Evolutionary conservation across 441 rosid species (phyloP), one percentile per base, ranked within the genome.

Genomic region (Pelargonium cotyledonis): DNA sequence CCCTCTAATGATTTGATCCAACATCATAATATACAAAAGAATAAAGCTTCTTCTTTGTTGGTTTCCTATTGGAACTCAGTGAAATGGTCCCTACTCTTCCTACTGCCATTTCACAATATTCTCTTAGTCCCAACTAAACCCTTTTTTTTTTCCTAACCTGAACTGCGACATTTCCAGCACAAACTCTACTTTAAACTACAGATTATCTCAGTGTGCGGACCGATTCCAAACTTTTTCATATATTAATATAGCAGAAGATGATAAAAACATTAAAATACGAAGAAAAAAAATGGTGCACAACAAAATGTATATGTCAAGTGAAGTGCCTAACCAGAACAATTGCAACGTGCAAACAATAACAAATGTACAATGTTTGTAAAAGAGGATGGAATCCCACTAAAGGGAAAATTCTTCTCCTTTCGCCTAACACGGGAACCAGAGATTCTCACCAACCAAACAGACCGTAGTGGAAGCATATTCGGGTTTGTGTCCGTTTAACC

Each of bases 341-440:
- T 19, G 69, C 71, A 69, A 78, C 72, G 66, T 75, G 73, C 57
- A 31, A 64, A 19, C 58, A 72, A 73, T 55, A 68, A 69, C n/a
- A 47, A 47, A 11, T 31, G 53, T 14, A 9, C n/a, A 47, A 47
- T 47, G 12, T 47, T 9, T 18, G 4, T 26, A 53, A 67, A 68
- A 16, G 70, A 65, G 55, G 65, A 49, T 60, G 73, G 80, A 75
- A 77, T 75, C 80, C 72, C 57, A 77, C 68, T 41, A 10, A 49
- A 63, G 57, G 35, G 44, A 38, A 66, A 70, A 65, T 68, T 51
- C 63, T 71, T 72, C 71, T 66, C 60, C 71, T 75, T 78, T 63
- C 81, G 76, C 78, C 67, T 76, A 65, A 67, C 61, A 55, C 66
- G 35, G 67, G 18, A 65, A 68, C 85, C 46, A 75, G 75, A 77